These are phyloP conservation scores for Solanum pinnatisectum DNA, from an alignment of 257 asterid genomes.

Conservation along the genomic window DNA sequence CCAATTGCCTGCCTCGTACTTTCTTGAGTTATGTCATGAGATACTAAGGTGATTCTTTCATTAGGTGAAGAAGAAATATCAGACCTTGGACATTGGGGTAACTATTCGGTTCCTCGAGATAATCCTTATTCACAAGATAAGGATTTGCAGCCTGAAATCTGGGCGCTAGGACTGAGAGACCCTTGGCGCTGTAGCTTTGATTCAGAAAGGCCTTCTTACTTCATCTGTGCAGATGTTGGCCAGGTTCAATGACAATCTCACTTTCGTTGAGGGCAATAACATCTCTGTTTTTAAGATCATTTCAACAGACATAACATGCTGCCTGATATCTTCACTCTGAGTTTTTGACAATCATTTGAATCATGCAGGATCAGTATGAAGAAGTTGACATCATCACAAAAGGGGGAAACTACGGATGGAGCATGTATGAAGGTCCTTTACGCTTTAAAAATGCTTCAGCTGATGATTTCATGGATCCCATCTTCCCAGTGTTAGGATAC, in stretches of 20 bases:
- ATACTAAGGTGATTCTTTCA: neutral
- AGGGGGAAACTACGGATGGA: slow-evolving; percentile 97
- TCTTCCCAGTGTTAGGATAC: slow-evolving; percentile 74
- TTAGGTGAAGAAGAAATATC: slow-evolving; percentile 49
- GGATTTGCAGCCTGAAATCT: slow-evolving; percentile 58
- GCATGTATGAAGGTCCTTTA: slow-evolving; percentile 69
- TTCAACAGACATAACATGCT: neutral
- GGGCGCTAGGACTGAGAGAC: slow-evolving; percentile 77
- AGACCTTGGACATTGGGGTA: slow-evolving; percentile 69
- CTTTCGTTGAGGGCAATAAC: neutral
- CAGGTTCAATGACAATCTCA: slow-evolving; percentile 30
- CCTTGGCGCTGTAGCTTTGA: slow-evolving; percentile 98
- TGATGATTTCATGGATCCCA: slow-evolving; percentile 40
- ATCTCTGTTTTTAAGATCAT: neutral
- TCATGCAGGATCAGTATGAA: slow-evolving; percentile 62
- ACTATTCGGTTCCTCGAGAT: slow-evolving; percentile 63
- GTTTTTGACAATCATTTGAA: neutral
- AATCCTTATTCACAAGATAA: slow-evolving; percentile 59
- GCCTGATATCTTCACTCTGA: neutral
- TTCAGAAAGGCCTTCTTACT: slow-evolving; percentile 79
- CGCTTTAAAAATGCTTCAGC: slow-evolving; percentile 45
- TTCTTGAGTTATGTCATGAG: neutral
- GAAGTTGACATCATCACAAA: slow-evolving; percentile 75
- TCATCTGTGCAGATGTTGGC: slow-evolving; percentile 74
- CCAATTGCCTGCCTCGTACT: neutral